Conservation (phyloP, 176 grass and related monocot species). For the Rhynchospora breviuscula region DNA sequence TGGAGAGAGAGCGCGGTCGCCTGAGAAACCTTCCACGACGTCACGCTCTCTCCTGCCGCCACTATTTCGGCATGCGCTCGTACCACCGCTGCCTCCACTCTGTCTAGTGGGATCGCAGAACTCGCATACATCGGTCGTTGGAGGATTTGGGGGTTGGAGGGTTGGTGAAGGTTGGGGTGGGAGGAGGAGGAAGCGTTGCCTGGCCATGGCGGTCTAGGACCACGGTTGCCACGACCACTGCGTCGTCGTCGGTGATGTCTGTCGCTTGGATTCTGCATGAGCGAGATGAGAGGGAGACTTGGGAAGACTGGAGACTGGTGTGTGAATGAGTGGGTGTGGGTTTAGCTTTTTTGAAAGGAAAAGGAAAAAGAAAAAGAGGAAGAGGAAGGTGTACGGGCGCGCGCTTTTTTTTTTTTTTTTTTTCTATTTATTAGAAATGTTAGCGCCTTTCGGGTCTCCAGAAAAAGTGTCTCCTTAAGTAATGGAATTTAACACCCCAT, state of each 20-base stretch:
- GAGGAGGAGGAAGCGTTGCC: background rate
- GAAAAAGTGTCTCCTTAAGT: background rate
- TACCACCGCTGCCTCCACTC: background rate
- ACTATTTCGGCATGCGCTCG: constrained; percentile 8
- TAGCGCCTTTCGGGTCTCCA: background rate
- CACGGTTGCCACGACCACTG: background rate
- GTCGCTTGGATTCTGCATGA: constrained; percentile 16
- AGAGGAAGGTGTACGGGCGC: background rate
- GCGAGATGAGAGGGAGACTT: background rate
- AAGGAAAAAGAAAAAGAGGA: background rate
- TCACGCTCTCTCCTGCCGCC: constrained; percentile 8
- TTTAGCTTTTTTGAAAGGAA: constrained; percentile 10
- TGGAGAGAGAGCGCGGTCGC: constrained; percentile 8
- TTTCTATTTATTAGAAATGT: background rate
- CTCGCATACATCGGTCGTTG: background rate
- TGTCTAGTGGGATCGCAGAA: background rate
- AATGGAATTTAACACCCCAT: no score
- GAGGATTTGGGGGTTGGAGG: background rate
- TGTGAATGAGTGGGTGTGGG: background rate
- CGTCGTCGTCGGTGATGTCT: background rate
- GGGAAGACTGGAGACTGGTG: background rate
- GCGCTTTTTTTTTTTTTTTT: background rate
- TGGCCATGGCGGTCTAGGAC: background rate
- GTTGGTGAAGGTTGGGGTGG: no score
- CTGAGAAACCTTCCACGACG: constrained; percentile 25